phyloP scores from a whole-genome alignment of 202 grass and related monocot species.

The Zoysia matrella region DNA sequence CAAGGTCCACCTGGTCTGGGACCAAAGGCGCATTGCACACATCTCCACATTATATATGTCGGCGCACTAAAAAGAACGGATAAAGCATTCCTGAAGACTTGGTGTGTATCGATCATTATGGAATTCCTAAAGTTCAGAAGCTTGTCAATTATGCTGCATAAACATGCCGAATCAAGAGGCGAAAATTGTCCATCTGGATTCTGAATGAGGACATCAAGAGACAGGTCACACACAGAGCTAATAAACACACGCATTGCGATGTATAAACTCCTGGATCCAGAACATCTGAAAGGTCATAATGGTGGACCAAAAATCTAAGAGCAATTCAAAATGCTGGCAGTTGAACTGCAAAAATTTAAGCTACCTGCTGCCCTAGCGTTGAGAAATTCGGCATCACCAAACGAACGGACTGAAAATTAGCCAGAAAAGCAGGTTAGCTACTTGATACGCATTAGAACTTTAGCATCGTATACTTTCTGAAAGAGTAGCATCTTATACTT shows the following conservation, averaged over 20 bases:
- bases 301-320: neutral
- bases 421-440: conserved; percentile 39
- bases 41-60: no score
- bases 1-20: no score
- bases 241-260: conserved; percentile 6
- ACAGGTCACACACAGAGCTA: neutral
- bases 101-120: no score
- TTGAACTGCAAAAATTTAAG: conserved; percentile 14
- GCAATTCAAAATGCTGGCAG: neutral
- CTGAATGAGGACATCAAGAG: neutral
- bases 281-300: neutral
- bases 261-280: neutral
- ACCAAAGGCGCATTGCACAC: no score
- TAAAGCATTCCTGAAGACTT: no score
- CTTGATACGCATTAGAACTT: neutral
- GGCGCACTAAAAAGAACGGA: no score
- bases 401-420: conserved; percentile 3
- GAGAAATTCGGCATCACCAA: conserved; percentile 34
- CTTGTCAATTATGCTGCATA: neutral
- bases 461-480: neutral
- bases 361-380: neutral
- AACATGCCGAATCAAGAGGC: neutral
- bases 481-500: neutral
- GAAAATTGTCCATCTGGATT: neutral
- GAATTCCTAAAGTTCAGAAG: no score